A percentile compares a stretch with the other conserved stretches of the same genome.
These are phyloP conservation scores for Endoconidiophora laricicola DNA, from an alignment of 2,329 filamentous ascomycete genomes.

Conservation along the genomic window DNA sequence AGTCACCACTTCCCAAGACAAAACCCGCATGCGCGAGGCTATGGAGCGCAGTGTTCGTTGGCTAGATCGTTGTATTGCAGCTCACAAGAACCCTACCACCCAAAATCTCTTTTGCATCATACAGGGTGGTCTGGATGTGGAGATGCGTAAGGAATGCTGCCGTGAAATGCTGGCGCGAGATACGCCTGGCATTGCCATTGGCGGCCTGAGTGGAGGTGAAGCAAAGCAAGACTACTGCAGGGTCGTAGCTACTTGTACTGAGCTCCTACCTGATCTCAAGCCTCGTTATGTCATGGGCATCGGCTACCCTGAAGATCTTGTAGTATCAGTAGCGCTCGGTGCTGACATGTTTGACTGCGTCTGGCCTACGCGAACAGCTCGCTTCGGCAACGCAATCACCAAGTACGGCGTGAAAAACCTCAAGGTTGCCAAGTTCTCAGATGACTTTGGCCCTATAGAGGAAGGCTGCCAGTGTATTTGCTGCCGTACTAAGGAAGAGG, in stretches of 20 bases:
- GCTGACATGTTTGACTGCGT: constrained; percentile 99
- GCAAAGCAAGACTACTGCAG: constrained; percentile 84
- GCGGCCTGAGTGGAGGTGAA: constrained; percentile 85
- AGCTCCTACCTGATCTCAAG: constrained; percentile 70
- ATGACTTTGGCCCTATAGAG: constrained; percentile 73
- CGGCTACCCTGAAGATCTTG: constrained; percentile 87
- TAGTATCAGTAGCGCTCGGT: constrained; percentile 83
- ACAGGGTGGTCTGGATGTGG: constrained; percentile 81
- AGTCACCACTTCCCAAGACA: constrained; percentile 84
- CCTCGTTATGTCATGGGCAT: constrained; percentile 99
- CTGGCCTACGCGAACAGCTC: constrained; percentile 89
- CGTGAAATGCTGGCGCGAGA: constrained; percentile 73
- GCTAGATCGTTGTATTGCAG: constrained; percentile 86
- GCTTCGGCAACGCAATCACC: constrained; percentile 90
- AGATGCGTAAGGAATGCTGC: constrained; percentile 71
- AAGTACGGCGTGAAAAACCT: constrained; percentile 68
- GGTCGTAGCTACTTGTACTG: constrained; percentile 76
- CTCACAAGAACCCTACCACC: constrained; percentile 63
- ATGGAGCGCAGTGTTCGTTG: constrained; percentile 91
- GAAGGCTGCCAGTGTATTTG: constrained; percentile 65
- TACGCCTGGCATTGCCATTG: constrained; percentile 93
- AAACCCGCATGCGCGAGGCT: constrained; percentile 73
- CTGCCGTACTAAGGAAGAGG: constrained; percentile 50
- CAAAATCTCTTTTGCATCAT: constrained; percentile 99
- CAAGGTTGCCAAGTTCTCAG: constrained; percentile 54